phyloP scores from a whole-genome alignment of 768 basidiomycete species.

The Amanita rimosa region DNA sequence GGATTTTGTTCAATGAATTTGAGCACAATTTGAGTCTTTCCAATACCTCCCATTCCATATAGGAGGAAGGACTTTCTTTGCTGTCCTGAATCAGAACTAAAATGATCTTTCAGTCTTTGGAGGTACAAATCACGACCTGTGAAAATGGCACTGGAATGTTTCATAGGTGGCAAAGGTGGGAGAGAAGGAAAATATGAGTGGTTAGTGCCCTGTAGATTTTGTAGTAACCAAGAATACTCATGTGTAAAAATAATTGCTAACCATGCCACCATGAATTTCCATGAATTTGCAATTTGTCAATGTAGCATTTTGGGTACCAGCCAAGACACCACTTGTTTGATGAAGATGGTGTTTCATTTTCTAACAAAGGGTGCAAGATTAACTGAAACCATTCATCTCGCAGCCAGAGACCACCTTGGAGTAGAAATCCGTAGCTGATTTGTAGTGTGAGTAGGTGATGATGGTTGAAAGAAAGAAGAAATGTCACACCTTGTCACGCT shows the following conservation, averaged over 20 bases:
- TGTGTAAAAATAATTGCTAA: background rate
- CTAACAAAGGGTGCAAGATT: background rate
- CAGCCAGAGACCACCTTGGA: background rate
- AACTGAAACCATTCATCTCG: background rate
- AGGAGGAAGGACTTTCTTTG: constrained; percentile 9
- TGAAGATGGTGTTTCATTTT: background rate
- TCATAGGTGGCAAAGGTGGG: background rate
- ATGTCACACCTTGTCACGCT: background rate
- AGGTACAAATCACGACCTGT: constrained; percentile 7
- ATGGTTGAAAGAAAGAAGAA: background rate
- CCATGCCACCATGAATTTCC: background rate
- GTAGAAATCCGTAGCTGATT: too few relatives aligned
- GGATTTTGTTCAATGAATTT: background rate
- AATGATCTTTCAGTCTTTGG: constrained; percentile 7
- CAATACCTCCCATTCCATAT: constrained; percentile 12
- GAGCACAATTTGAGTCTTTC: constrained; percentile 3
- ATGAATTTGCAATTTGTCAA: background rate
- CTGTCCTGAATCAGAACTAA: background rate
- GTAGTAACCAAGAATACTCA: background rate
- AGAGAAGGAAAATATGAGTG: background rate
- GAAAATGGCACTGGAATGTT: background rate
- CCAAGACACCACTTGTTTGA: background rate
- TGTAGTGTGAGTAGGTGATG: background rate
- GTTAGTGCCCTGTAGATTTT: background rate
- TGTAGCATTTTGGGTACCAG: background rate